Conservation (phyloP, 345 rosid genomes). For the Syzygium aromaticum region DNA sequence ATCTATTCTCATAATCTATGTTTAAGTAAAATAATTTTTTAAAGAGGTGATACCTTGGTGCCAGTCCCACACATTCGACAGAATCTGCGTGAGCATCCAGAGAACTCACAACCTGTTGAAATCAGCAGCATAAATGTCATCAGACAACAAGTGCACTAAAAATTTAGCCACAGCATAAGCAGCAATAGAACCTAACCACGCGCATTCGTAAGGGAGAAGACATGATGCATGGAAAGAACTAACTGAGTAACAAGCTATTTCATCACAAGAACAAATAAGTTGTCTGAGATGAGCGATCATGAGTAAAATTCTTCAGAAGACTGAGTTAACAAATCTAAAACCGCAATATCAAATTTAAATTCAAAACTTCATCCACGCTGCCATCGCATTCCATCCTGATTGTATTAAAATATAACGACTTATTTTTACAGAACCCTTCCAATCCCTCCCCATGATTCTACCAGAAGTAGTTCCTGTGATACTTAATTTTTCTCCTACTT, state of each 20-base stretch:
- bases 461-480: not conserved
- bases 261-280: not conserved
- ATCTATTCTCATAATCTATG: not conserved
- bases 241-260: not conserved
- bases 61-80: constrained; percentile 57
- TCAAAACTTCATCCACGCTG: not conserved
- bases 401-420: not conserved
- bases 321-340: not conserved
- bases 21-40: not conserved
- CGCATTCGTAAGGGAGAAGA: not conserved
- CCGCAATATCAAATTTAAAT: not conserved
- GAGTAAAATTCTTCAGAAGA: not conserved
- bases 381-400: not conserved
- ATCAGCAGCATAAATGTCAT: not conserved
- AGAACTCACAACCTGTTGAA: constrained; percentile 70
- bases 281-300: not conserved
- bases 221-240: not conserved
- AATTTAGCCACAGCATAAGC: not conserved
- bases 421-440: not conserved
- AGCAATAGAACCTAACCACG: not conserved
- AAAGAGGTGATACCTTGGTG: constrained; percentile 38
- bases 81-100: constrained; percentile 61
- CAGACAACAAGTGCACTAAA: not conserved
- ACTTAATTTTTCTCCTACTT: not conserved
- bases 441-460: not conserved